Base-by-base conservation (phyloP, 1,284 basidiomycete species). In the Ustilago shanxiensis region DNA sequence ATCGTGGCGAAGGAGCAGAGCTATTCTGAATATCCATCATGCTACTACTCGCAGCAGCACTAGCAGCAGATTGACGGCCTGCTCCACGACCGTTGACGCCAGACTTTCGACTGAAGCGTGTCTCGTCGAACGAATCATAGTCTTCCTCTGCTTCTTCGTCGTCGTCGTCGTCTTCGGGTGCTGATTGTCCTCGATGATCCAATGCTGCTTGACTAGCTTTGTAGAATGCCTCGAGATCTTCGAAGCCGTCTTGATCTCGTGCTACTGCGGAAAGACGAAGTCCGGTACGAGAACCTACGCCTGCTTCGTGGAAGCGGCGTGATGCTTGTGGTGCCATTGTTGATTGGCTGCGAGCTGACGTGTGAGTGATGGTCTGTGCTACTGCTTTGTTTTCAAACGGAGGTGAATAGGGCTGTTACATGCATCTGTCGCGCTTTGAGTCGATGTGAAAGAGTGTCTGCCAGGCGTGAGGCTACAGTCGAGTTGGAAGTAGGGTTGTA, bases 161-260 rank as follows among this genome's bases (percentile, higher is more conserved):
- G n/a, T n/a, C n/a, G 20, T 90, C 89, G 63, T 92, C 91, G 31
- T 92, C 91, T 37, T 89, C 77, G 1, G 86, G 87, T 11, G 87
- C 87, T 20, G 89, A 70, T 60, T 87, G 61, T 18, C 58, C 63
- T 28, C 49, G 70, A 16, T 77, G 79, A 41, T 85, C 81, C 53
- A 86, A 79, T 64, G 79, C 83, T 50, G 81, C 74, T 44, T 81
- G 85, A 53, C 77, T 80, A 18, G 82, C 83, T 28, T 75, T 73
- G 72, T 81, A 81, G 65, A 84, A 86, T 16, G 77, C 83, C 37
- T 84, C 81, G 18, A 84, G 63, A 37, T 83, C 77, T 11, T 82
- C 78, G 54, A 83, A 65, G 11, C 94, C 95, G 82, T 94, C 92
- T 16, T 91, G 91, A 77, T 91, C 91, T n/a, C 81, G 66, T 5